phyloP scores from a whole-genome alignment of 495 filamentous ascomycete genomes.

The Trichoderma reesei region DNA sequence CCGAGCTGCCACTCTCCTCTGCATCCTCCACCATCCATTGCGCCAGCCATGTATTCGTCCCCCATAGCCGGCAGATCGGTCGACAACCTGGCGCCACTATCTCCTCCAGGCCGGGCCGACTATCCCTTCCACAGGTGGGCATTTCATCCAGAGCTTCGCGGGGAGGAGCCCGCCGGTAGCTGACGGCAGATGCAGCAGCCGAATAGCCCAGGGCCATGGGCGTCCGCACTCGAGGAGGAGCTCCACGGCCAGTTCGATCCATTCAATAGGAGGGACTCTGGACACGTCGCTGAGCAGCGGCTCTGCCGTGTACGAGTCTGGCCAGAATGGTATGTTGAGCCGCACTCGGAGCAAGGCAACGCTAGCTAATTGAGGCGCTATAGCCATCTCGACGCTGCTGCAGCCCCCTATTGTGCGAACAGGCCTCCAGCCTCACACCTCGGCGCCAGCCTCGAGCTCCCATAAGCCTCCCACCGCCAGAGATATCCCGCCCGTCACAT shows the following conservation, averaged over 20 bases:
- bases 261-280: slow-evolving; percentile 66
- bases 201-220: slow-evolving; percentile 17
- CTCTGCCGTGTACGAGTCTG: slow-evolving; percentile 59
- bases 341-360: neutral
- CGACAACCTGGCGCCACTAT: slow-evolving; percentile 51
- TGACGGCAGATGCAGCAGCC: slow-evolving; percentile 21
- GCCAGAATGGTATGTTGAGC: slow-evolving; percentile 59
- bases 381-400: slow-evolving; percentile 86
- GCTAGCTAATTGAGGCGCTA: neutral
- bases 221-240: slow-evolving; percentile 45
- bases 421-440: slow-evolving; percentile 65
- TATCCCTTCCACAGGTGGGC: slow-evolving; percentile 46
- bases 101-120: slow-evolving; percentile 45
- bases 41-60: slow-evolving; percentile 51
- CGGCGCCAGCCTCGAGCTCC: slow-evolving; percentile 51
- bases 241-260: slow-evolving; percentile 80
- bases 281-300: slow-evolving; percentile 50
- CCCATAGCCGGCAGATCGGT: slow-evolving; percentile 57
- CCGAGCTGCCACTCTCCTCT: neutral
- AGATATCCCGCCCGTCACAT: slow-evolving; percentile 89
- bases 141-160: slow-evolving; percentile 1
- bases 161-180: slow-evolving; percentile 8
- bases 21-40: neutral
- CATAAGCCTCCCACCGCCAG: slow-evolving; percentile 78
- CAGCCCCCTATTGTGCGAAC: slow-evolving; percentile 86